Base-by-base conservation (phyloP, 202 grass and related monocot species). In the Saccharum hybrid region DNA sequence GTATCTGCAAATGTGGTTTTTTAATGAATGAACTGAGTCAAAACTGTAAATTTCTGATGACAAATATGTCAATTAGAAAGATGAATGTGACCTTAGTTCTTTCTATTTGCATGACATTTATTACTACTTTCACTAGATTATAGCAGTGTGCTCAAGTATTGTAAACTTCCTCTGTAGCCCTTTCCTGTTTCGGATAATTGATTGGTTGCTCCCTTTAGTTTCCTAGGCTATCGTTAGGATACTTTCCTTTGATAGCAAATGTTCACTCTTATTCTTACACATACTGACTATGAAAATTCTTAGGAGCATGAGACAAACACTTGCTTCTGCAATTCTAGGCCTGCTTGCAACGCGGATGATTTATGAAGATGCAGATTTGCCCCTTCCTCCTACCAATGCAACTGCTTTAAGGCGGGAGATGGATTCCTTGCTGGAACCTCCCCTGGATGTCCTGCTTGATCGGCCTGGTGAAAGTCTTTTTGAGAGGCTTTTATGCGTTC, bases 221-320 rank as follows among this genome's bases (percentile, higher is more conserved):
- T 71, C 43, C 62, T 66, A 57, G 18, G 66, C 2, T 61, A 34
- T 82, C 63, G 6, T 63, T 15, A 21, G 36, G 36, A 16, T 64
- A 64, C 6, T 82, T 81, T 51, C 21, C 33, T 74, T 80, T 75
- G 6, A 28, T 84, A 81, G 22, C 21, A 66, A 72, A 76, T 63
- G 39, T 64, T 71, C 46, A 71, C 3, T 34, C 16, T 74, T 80
- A 14, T 84, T 72, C 46, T 74, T 78, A 9, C 36, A 63, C 75
- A 16, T 80, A 86, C 83, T 84, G 31, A 80, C 78, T 76, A 38
- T 67, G 33, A 6, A 80, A 70, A 82, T 85, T 82, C 4, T 60
- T 60, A 93, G 94, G 91, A 91, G 85, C 79, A 99, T 92, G 90
- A 96, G 97, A 62, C 93, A 94, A 56, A 83, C 85, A 71, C 93